A percentile compares a stretch with the other conserved stretches of the same genome.
Conservation (phyloP, 2,329 filamentous ascomycete genomes). For the Madurella mycetomatis region DNA sequence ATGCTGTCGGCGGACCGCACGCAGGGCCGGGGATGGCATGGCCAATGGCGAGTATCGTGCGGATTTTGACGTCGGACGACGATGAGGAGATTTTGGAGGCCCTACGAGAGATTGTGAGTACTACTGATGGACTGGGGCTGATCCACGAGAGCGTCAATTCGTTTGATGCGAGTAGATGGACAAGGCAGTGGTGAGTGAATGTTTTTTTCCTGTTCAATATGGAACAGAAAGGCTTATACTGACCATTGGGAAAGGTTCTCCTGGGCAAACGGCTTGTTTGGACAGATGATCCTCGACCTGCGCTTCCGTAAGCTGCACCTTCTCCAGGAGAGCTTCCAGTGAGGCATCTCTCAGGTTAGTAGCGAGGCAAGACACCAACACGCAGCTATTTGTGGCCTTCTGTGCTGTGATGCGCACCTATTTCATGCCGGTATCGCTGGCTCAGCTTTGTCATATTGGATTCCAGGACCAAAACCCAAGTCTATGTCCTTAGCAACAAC, state of each 20-base stretch:
- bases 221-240: background rate
- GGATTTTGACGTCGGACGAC: conserved; percentile 71
- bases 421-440: too few relatives aligned
- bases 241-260: conserved; percentile 60
- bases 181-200: conserved; percentile 42
- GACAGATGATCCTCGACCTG: conserved; percentile 75
- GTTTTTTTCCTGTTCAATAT: background rate
- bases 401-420: too few relatives aligned
- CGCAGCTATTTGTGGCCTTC: too few relatives aligned
- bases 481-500: background rate
- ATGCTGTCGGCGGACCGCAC: conserved; percentile 50
- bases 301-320: conserved; percentile 62
- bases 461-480: background rate
- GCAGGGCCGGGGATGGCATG: conserved; percentile 66
- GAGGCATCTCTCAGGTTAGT: background rate
- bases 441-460: background rate
- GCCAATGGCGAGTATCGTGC: conserved; percentile 81
- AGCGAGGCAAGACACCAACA: too few relatives aligned
- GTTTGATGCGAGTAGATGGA: conserved; percentile 45
- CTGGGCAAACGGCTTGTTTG: conserved; percentile 86
- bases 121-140: conserved; percentile 67
- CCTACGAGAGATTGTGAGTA: conserved; percentile 61
- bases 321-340: conserved; percentile 36
- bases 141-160: conserved; percentile 79
- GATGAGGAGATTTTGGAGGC: conserved; percentile 68